Percentiles rank a stretch among this genome's conserved stretches.
Evolutionary conservation across 208 protist species (phyloP).

Genomic region (Trypanosomatidae sp.): DNA sequence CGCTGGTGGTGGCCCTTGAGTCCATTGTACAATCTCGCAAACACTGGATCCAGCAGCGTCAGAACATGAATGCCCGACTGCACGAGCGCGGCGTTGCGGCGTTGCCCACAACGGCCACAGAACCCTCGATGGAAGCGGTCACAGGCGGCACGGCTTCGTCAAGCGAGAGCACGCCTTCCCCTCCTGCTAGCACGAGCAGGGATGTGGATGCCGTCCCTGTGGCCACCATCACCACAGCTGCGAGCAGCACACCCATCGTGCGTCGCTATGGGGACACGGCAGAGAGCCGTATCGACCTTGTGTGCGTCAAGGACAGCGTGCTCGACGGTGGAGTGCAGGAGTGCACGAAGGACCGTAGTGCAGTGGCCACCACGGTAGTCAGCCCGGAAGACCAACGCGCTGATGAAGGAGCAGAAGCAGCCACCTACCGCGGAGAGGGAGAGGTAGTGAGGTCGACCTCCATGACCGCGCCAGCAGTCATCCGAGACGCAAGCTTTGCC

Average conservation of each 20-base stretch:
- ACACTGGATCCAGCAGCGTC: conserved; percentile 32
- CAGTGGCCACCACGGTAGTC: conserved; percentile 23
- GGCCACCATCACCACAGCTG: not conserved
- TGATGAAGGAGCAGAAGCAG: not conserved
- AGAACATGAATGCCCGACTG: conserved; percentile 9
- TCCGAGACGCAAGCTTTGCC: conserved; percentile 17
- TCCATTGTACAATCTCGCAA: conserved; percentile 58
- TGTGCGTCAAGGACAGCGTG: conserved; percentile 48
- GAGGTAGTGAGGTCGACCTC: not conserved
- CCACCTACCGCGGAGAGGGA: not conserved
- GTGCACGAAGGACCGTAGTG: conserved; percentile 52
- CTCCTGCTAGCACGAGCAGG: conserved; percentile 7
- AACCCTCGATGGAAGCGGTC: not conserved
- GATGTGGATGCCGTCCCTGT: not conserved
- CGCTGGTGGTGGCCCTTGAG: conserved; percentile 57
- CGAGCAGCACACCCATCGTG: conserved; percentile 17
- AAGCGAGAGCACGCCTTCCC: not conserved
- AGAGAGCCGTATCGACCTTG: conserved; percentile 62
- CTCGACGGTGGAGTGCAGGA: conserved; percentile 40
- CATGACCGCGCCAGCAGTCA: conserved; percentile 14
- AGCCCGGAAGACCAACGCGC: not conserved
- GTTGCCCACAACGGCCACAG: not conserved
- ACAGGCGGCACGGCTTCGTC: not conserved
- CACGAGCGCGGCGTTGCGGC: conserved; percentile 14
- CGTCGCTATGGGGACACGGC: conserved; percentile 44